Evolutionary conservation across 805 yeast genomes (phyloP).

Genomic region (Clavispora vitiphila): DNA sequence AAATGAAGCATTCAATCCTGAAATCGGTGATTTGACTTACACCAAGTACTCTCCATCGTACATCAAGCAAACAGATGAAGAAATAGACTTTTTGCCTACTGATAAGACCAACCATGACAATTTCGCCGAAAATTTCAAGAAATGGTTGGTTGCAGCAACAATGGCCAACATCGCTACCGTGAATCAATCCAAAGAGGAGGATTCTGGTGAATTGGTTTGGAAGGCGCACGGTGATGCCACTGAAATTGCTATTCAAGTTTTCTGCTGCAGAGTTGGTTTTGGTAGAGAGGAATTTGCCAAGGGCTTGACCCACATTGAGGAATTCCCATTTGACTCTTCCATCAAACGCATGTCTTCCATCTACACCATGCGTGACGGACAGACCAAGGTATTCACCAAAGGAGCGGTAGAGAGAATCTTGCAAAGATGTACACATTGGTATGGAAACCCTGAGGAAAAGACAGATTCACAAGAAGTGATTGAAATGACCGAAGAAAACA

Average conservation of each 20-base stretch:
- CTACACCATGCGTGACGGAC: conserved; percentile 9
- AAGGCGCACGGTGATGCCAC: conserved; percentile 20
- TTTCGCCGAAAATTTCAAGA: conserved; percentile 26
- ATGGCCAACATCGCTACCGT: conserved; percentile 77
- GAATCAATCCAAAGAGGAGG: conserved; percentile 38
- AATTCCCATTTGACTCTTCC: conserved; percentile 16
- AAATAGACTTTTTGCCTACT: conserved; percentile 23
- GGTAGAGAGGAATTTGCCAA: conserved; percentile 22
- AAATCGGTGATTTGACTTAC: conserved; percentile 45
- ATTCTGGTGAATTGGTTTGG: conserved; percentile 31
- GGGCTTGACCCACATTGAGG: conserved; percentile 11
- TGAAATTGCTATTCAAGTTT: conserved; percentile 17
- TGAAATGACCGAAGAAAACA: conserved; percentile 14
- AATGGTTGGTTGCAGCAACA: conserved; percentile 64
- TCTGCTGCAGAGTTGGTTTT: conserved; percentile 15
- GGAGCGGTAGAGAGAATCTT: conserved; percentile 18
- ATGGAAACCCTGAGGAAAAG: conserved; percentile 14
- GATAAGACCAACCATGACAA: conserved; percentile 14
- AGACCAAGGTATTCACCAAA: conserved; percentile 13
- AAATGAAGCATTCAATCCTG: conserved; percentile 61
- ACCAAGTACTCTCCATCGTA: conserved; percentile 31
- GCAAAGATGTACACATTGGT: conserved; percentile 15
- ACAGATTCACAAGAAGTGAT: conserved; percentile 12
- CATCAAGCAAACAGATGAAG: conserved; percentile 33
- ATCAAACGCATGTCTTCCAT: conserved; percentile 17